Conservation (phyloP, 345 rosid species). For the Microthlaspi erraticum region DNA sequence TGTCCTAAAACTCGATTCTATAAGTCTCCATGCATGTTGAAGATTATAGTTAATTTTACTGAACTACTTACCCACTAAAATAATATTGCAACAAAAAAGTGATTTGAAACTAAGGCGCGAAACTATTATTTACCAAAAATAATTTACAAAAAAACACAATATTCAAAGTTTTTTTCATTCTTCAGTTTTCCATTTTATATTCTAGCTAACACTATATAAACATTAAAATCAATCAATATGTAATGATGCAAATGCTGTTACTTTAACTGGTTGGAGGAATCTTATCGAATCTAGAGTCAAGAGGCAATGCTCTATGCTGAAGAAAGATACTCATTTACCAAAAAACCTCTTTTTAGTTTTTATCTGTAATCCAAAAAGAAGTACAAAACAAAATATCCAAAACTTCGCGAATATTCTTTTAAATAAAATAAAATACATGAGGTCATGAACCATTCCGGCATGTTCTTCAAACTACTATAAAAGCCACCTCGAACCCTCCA, state of each 20-base stretch:
- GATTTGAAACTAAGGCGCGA: conserved; percentile 1
- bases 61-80: not conserved
- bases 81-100: not conserved
- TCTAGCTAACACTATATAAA: not conserved
- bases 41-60: not conserved
- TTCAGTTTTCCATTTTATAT: not conserved
- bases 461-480: conserved; percentile 48
- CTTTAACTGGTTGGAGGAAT: no score
- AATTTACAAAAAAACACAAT: not conserved
- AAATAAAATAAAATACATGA: conserved; percentile 11
- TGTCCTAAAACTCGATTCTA: no score
- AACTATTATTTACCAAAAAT: not conserved
- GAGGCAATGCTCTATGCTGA: not conserved
- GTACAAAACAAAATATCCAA: not conserved
- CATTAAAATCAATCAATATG: not conserved
- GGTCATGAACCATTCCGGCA: conserved; percentile 24
- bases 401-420: conserved; percentile 19
- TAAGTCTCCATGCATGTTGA: conserved; percentile 4
- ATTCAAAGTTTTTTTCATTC: not conserved
- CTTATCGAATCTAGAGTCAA: no score
- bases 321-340: not conserved
- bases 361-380: conserved; percentile 4
- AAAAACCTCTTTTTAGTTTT: no score
- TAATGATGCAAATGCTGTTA: no score
- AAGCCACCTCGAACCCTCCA: conserved; percentile 40